These are phyloP conservation scores for Fusarium sp. DNA, from an alignment of 2,329 filamentous ascomycete genomes.

Conservation along the genomic window DNA sequence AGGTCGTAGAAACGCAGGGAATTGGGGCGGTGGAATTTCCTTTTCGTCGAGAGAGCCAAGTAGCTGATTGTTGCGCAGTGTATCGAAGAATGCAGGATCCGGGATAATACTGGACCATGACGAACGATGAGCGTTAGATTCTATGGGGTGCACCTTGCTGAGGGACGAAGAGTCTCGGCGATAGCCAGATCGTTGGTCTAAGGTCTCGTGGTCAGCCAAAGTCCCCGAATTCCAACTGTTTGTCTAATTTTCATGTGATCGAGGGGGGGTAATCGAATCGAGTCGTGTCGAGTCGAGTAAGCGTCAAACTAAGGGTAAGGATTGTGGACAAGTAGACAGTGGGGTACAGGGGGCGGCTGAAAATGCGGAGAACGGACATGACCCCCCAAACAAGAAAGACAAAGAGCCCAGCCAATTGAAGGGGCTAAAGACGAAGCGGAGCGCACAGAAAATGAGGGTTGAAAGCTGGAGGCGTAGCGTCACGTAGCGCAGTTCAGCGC, in stretches of 20 bases:
- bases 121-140: slow-evolving; percentile 40
- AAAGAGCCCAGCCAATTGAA: slow-evolving; percentile 33
- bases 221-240: slow-evolving; percentile 9
- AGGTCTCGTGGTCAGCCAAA: slow-evolving; percentile 51
- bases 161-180: slow-evolving; percentile 50
- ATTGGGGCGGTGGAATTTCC: slow-evolving; percentile 57
- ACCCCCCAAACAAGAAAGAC: slow-evolving; percentile 39
- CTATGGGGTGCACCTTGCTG: slow-evolving; percentile 47
- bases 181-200: slow-evolving; percentile 55
- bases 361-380: slow-evolving; percentile 47
- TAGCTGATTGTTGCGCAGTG: slow-evolving; percentile 57
- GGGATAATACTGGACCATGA: slow-evolving; percentile 51
- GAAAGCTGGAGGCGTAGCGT: slow-evolving; percentile 17
- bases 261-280: background rate
- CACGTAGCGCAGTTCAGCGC: background rate
- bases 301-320: slow-evolving; percentile 3
- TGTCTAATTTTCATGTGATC: slow-evolving; percentile 44
- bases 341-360: slow-evolving; percentile 45
- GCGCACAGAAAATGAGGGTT: slow-evolving; percentile 39
- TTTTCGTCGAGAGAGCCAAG: slow-evolving; percentile 61
- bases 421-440: background rate
- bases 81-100: slow-evolving; percentile 52
- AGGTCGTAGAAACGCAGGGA: slow-evolving; percentile 80
- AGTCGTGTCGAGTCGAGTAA: slow-evolving; percentile 7
- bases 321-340: slow-evolving; percentile 10